Evolutionary conservation across 2,329 filamentous ascomycete genomes (phyloP), one percentile per base, ranked within the genome.

Genomic region (Microdochium bolleyi): DNA sequence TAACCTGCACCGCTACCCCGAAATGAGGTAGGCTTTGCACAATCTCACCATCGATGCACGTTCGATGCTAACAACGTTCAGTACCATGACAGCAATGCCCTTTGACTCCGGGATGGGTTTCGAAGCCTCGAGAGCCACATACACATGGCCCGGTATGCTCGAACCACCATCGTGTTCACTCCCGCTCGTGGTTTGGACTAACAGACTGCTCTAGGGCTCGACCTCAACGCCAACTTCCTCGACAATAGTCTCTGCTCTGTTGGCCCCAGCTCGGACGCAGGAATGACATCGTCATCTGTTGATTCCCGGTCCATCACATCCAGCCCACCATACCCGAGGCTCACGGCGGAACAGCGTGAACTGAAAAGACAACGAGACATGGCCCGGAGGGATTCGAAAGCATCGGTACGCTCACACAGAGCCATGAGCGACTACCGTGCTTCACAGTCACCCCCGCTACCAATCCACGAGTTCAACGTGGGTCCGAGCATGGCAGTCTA

Each of bases 311-410:
- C 79, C 22, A 67, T 76, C 49, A 82, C 80, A 38, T 76, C 76
- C 22, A 85, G 82, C 66, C 81, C 82, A 24, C 79, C 80, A 5
- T 74, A 76, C 56, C 68, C 69, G 48, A 70, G 69, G 37, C 72
- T 84, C 61, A 81, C 79, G 5, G 70, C 79, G 7, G 80, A 84
- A 62, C 80, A 84, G 64, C 76, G 82, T 56, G 81, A 83, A 61
- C 64, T 84, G 44, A 84, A 82, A 68, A 74, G 80, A 54, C 81
- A 85, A 60, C 74, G 76, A 55, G 81, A 84, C 58, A 78, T 78
- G 58, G 77, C 73, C 48, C 76, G 83, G 53, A 73, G 82, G 58
- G 79, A 82, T 58, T 77, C 77, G 7, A 85, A 84, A 62, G 64
- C 78, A 16, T 71, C 74, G 2, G 64, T 68, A 9, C 75, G 80